Base-by-base conservation (phyloP, 1,284 basidiomycete species). In the Ganoderma multipileum region DNA sequence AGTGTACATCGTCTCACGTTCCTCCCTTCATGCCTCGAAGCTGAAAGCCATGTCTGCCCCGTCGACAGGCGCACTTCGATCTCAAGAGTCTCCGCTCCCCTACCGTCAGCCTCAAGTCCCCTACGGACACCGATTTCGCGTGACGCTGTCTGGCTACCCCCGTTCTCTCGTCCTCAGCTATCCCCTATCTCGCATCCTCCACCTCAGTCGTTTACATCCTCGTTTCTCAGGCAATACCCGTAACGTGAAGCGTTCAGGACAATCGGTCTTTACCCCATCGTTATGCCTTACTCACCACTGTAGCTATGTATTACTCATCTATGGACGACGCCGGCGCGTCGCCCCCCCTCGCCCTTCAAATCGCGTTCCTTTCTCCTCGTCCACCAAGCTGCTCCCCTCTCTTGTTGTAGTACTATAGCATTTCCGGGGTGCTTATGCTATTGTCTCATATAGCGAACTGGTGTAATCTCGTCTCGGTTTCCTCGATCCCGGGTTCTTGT, bases 71-170 rank as follows among this genome's bases (percentile, higher is more conserved):
- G 11, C 63, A 66, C 38, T 66, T 66, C 20, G 64, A 66, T 20
- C 44, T 66, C 23, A 66, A 61, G 59, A 61, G 58, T 36, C 64
- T 66, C 14, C 58, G 58, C 38, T 60, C 58, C n/a, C 58, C 58
- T n/a, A 60, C 58, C 39, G 23, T 39, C 23, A 41, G 58, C 39
- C 58, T 60, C 23, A 60, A 60, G 58, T 41, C 58, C 38, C 58
- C 58, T 26, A 41, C 58, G 14, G 58, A 60, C 23, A 16, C 36
- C 14, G 38, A 60, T 23, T 60, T 60, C 58, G 11, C 38, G 23
- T 60, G 58, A 60, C 55, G 30, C 30, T 38, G 33, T 8, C 33
- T 33, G 14, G 28, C 33, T 23, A 18, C 38, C 36, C 7, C 23
- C 16, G 8, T 16, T 23, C 38, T 59, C 23, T 23, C 39, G 23